phyloP scores from a whole-genome alignment of 805 yeast genomes.

The Nakazawaea anatomiae region DNA sequence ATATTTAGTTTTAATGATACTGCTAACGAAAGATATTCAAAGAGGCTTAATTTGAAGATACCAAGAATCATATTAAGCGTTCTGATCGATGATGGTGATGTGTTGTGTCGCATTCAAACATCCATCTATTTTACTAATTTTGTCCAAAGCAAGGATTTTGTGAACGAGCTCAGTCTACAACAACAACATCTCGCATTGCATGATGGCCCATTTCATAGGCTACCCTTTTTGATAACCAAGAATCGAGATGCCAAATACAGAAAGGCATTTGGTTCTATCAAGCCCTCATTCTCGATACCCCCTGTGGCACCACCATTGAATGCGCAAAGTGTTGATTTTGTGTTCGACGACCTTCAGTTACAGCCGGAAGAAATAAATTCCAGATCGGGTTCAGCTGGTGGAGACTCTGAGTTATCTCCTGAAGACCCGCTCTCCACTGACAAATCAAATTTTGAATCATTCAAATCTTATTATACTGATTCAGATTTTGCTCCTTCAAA shows the following conservation, averaged over 20 bases:
- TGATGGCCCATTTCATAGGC: slow-evolving; percentile 81
- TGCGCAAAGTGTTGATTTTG: slow-evolving; percentile 36
- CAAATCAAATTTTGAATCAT: background rate
- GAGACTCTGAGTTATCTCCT: background rate
- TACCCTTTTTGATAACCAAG: slow-evolving; percentile 61
- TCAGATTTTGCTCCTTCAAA: slow-evolving; percentile 9
- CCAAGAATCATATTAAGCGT: slow-evolving; percentile 37
- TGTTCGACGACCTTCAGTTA: slow-evolving; percentile 30
- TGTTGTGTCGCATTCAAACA: slow-evolving; percentile 34
- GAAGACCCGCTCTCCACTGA: background rate
- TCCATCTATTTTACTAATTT: slow-evolving; percentile 57
- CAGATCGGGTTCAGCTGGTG: background rate
- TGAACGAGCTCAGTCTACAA: slow-evolving; percentile 45
- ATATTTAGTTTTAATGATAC: slow-evolving; percentile 56
- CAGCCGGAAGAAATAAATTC: slow-evolving; percentile 3
- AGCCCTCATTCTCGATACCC: slow-evolving; percentile 61
- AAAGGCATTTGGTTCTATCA: slow-evolving; percentile 44
- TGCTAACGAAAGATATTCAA: slow-evolving; percentile 60
- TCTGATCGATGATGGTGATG: slow-evolving; percentile 15
- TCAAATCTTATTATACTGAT: slow-evolving; percentile 10
- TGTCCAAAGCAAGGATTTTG: slow-evolving; percentile 42
- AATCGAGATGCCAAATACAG: slow-evolving; percentile 41
- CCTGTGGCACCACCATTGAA: slow-evolving; percentile 56
- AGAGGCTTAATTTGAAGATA: slow-evolving; percentile 42
- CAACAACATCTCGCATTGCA: slow-evolving; percentile 59